Base-by-base conservation (phyloP, 176 grass and related monocot species). In the Juncus effusus region DNA sequence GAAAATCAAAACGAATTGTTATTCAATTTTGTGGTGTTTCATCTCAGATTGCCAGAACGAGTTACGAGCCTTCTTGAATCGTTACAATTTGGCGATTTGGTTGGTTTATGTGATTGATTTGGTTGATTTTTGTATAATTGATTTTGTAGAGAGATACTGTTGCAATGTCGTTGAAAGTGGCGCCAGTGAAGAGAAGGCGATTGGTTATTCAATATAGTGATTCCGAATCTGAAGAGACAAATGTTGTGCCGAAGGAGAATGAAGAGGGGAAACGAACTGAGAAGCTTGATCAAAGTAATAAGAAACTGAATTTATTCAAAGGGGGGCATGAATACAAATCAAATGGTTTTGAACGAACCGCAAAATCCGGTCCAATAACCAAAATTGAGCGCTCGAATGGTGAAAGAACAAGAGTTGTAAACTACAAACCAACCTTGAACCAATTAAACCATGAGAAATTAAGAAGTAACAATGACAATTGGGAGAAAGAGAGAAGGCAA, bases 121-220 rank as follows among this genome's bases (percentile, higher is more conserved):
- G 65, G 35, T 13, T 0, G 49, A 54, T 3, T 37, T 67, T 52
- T 67, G 40, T 38, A 37, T 16, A 51, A 9, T 47, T 5, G 44
- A 47, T 5, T 6, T 47, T 47, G 44, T 1, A 47, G 51, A 69
- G 19, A 28, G 19, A 28, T 28, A 28, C 19, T 41, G 39, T 56
- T 72, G 68, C 54, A 57, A 72, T 72, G 68, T 56, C 68, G 68
- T 3, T 72, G 38, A 28, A 28, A 28, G 19, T 28, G 19, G 19
- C 19, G 19, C 38, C 54, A 57, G 55, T 54, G 71, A 86, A 83
- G 82, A 94, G 84, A 67, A 80, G 82, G 65, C 72, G 76, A 12
- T 78, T 78, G 55, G 51, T 85, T 36, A 64, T 75, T 41, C 80
- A 79, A 60, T 76, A 77, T 10, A 94, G 90, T 47, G 85, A 88